Evolutionary conservation across 2,329 filamentous ascomycete species (phyloP), one percentile per base, ranked within the genome.

Genomic region (Xylaria sp.): DNA sequence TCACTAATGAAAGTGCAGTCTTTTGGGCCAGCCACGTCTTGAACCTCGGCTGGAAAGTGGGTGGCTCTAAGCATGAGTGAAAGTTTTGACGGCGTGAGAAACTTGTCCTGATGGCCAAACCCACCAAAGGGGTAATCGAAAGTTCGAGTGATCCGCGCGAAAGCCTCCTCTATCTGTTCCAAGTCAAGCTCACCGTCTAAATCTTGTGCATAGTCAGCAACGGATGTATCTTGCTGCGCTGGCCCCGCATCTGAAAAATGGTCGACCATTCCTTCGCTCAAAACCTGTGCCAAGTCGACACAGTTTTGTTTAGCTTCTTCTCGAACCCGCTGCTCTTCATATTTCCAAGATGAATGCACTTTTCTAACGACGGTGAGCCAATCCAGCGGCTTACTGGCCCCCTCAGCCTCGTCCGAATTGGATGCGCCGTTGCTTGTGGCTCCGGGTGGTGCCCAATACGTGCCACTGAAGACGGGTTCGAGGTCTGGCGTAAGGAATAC

Each of bases 401-500:
- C 83, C 23, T 79, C 78, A 35, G 77, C 74, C 52, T 73, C 74
- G 73, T 79, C 65, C 76, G 80, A 73, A 37, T 53, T 63, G 76
- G 81, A 73, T 23, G 52, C 37, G 14, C 4, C 17, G 47, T 62
- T 65, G 25, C 76, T 74, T 21, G 81, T 79, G 4, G 87, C 86
- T 51, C 87, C 89, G 0, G 93, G 92, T 0, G 91, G 92, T 3
- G 94, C 92, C 91, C 93, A 98, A 77, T 97, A 98, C 8, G 94
- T 97, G 23, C 94, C 94, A 38, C 95, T 95, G 77, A 97, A 98
- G 9, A 99, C 91, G 0, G 95, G 95, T 73, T 97, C 90, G 25
- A 98, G 84, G 69, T 96, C 89, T 0, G 95, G 93, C 0, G 95
- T 99, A 31, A 98, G 84, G 75, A 99, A 98, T n/a, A 97, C 89